Evolutionary conservation across 768 basidiomycete species (phyloP), one percentile per base, ranked within the genome.

Genomic region (Russula brevipes): DNA sequence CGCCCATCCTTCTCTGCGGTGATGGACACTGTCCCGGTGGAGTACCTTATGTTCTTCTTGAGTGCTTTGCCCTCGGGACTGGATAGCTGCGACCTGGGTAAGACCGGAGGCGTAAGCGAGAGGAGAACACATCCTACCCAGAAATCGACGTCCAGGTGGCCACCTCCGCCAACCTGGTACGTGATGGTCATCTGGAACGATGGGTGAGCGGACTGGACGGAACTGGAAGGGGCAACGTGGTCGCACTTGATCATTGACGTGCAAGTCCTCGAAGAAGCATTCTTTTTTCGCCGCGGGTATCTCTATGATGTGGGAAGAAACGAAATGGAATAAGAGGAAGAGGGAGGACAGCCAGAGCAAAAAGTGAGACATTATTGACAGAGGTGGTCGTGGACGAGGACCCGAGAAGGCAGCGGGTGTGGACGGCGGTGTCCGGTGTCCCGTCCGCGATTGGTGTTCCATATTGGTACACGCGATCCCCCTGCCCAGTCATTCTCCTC

Each of bases 111-210:
- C 14, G 2, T 58, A 9, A 50, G 55, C 5, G n/a, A 38, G 46
- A 30, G 7, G 4, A 24, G 9, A 36, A 24, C 38, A 11, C 33
- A 72, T 76, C 11, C 70, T 67, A 96, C 94, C 89, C 88, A 96
- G 73, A 98, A 98, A 75, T 99, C 96, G 63, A 99, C 92, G 76
- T 99, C 97, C 54, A 98, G 76, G 72, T 98, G 91, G 1, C 97
- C 96, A 31, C 97, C 97, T 49, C 92, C 94, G 57, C 93, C 95
- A 7, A 98, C 97, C 81, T 99, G 97, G 73, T 98, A 99, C 44
- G 96, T 97, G 54, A 99, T 91, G 31, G 96, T 96, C 97, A 99
- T 98, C 95, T 98, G 57, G 46, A 46, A 53, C 9, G 52, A 24
- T 16, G 30, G 16, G 17, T 38, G 33, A 16, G 54, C 17, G 31